A percentile compares a stretch with the other conserved stretches of the same genome.
Conservation (phyloP, 139 green algal genomes). For the Chlorella sp. region DNA sequence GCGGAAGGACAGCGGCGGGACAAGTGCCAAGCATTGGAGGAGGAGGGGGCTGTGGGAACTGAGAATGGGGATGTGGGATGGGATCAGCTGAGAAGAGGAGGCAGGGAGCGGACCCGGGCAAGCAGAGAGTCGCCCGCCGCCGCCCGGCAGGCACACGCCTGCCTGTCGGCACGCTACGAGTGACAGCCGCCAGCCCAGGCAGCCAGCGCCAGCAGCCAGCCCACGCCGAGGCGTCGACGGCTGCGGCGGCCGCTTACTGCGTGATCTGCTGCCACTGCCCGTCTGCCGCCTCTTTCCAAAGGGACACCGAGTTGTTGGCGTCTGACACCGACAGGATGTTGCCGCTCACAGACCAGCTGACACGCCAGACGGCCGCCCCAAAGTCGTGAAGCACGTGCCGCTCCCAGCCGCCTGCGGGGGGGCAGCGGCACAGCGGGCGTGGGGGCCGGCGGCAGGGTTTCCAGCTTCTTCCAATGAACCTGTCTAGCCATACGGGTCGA, state of each 20-base stretch:
- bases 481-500: too few species aligned
- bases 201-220: too few species aligned
- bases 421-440: not conserved
- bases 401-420: slow-evolving; percentile 63
- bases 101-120: not conserved
- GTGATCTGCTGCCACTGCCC: slow-evolving; percentile 92
- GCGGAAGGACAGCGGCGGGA: not conserved
- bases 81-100: too few species aligned
- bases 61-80: not conserved
- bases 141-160: not conserved
- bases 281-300: slow-evolving; percentile 97
- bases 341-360: slow-evolving; percentile 94
- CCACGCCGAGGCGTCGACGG: too few species aligned
- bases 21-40: not conserved
- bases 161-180: not conserved
- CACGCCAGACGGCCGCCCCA: slow-evolving; percentile 84
- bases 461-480: too few species aligned
- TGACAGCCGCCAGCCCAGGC: too few species aligned
- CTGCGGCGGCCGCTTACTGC: not conserved
- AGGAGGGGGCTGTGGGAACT: not conserved
- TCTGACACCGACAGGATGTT: slow-evolving; percentile 92
- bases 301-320: slow-evolving; percentile 78
- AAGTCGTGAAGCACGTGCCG: slow-evolving; percentile 83
- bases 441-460: too few species aligned
- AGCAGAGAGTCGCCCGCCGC: not conserved